Evolutionary conservation across 2,329 filamentous ascomycete genomes (phyloP).

Genomic region (Salinomyces thailandicus): DNA sequence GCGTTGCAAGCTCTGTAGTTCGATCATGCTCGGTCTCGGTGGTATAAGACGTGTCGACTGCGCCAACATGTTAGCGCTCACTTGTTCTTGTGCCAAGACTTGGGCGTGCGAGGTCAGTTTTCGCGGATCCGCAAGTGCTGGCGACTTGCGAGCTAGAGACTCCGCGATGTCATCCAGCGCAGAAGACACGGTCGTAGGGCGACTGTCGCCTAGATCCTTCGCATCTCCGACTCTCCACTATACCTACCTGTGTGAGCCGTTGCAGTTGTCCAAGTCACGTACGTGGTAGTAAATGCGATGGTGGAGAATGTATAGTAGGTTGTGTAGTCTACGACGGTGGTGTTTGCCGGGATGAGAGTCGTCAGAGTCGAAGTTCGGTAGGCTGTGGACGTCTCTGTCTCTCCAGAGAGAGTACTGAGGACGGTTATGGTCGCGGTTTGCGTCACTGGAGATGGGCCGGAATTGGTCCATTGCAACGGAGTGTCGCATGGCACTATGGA

Average conservation of each 20-base stretch:
- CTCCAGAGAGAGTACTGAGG: no score
- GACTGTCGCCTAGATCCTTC: no score
- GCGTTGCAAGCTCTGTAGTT: neutral
- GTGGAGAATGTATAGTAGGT: conserved; percentile 3
- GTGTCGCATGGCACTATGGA: neutral
- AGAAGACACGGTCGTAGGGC: no score
- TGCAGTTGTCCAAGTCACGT: conserved; percentile 1
- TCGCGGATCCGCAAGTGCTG: no score
- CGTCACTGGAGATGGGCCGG: conserved; percentile 1
- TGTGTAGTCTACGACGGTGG: conserved; percentile 3
- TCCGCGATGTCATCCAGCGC: no score
- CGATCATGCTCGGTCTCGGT: conserved; percentile 1
- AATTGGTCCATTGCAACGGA: conserved; percentile 5
- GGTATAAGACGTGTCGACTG: conserved; percentile 3
- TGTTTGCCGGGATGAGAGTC: conserved; percentile 4
- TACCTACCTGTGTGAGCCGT: conserved; percentile 4
- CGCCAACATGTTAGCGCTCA: no score
- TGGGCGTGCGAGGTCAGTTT: no score
- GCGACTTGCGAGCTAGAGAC: no score
- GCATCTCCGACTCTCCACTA: no score
- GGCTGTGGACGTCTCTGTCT: conserved; percentile 1
- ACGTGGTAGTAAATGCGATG: conserved; percentile 1
- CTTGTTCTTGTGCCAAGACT: no score
- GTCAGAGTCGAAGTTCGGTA: conserved; percentile 3
- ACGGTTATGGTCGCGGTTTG: conserved; percentile 1